Evolutionary conservation across 139 green algal species (phyloP).

Genomic region (Picochlorum costavermella): DNA sequence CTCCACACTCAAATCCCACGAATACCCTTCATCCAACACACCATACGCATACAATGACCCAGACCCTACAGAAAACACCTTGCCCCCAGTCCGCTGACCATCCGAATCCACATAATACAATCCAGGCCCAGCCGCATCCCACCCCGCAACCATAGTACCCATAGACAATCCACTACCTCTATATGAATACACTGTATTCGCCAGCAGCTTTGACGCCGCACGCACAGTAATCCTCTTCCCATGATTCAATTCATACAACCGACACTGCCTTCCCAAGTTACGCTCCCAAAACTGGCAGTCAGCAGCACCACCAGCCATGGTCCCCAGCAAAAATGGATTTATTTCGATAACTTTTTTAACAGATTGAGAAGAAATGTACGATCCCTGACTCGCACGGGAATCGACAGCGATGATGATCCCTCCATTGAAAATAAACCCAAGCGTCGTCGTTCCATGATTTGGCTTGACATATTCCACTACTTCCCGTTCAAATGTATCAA

Average conservation of each 20-base stretch:
- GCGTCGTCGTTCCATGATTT: slow-evolving; percentile 93
- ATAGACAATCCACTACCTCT: slow-evolving; percentile 94
- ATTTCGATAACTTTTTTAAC: slow-evolving; percentile 99
- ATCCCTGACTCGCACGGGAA: slow-evolving; percentile 91
- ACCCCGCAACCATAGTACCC: slow-evolving; percentile 97
- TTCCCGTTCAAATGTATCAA: slow-evolving; percentile 84
- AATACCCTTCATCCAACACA: slow-evolving; percentile 89
- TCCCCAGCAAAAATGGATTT: slow-evolving; percentile 96
- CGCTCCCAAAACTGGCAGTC: slow-evolving; percentile 98
- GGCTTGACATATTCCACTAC: slow-evolving; percentile 95
- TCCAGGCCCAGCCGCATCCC: slow-evolving; percentile 71
- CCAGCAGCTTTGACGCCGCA: slow-evolving; percentile 93
- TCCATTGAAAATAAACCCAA: slow-evolving; percentile 95
- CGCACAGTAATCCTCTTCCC: slow-evolving; percentile 90
- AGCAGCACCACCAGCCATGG: slow-evolving; percentile 96
- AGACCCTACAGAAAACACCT: slow-evolving; percentile 92
- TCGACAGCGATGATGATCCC: slow-evolving; percentile 97
- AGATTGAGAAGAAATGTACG: slow-evolving; percentile 96
- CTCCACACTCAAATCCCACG: slow-evolving; percentile 82
- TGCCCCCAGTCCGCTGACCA: slow-evolving; percentile 85
- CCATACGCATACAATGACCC: slow-evolving; percentile 94
- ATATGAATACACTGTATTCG: slow-evolving; percentile 98
- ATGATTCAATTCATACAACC: slow-evolving; percentile 93
- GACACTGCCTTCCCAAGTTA: slow-evolving; percentile 84
- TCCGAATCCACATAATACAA: slow-evolving; percentile 98